Evolutionary conservation across 305 asterid species (phyloP).

Genomic region (Ilex paraguariensis): DNA sequence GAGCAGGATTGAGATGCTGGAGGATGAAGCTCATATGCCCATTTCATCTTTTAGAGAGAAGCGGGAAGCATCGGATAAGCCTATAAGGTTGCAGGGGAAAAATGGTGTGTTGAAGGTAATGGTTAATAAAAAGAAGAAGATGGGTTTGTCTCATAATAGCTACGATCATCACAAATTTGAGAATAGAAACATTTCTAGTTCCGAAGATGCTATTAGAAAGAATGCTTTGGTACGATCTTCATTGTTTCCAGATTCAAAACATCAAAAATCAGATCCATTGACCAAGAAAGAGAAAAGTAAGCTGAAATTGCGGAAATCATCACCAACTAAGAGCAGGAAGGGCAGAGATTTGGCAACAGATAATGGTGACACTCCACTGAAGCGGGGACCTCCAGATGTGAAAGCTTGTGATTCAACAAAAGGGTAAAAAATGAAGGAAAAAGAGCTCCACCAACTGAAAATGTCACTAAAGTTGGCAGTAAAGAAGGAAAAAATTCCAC

Average conservation of each 20-base stretch:
- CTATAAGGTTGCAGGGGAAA: conserved; percentile 91
- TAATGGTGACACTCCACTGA: conserved; percentile 53
- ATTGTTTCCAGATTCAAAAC: conserved; percentile 25
- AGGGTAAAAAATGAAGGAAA: conserved; percentile 51
- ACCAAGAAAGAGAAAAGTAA: conserved; percentile 38
- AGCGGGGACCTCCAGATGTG: conserved; percentile 54
- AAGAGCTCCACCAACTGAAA: conserved; percentile 23
- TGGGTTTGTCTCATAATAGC: conserved; percentile 33
- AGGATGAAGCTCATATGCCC: conserved; percentile 51
- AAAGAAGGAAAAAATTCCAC: conserved; percentile 56
- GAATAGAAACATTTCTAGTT: conserved; percentile 36
- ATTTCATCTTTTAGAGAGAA: conserved; percentile 49
- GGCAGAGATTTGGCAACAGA: conserved; percentile 37
- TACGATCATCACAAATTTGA: conserved; percentile 39
- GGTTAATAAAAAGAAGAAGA: conserved; percentile 80
- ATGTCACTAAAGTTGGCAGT: conserved; percentile 29
- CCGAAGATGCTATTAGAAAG: conserved; percentile 36
- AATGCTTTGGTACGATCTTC: conserved; percentile 30
- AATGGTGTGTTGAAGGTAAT: conserved; percentile 92
- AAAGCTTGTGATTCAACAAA: conserved; percentile 48
- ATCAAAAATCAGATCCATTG: conserved; percentile 27
- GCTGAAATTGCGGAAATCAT: conserved; percentile 36
- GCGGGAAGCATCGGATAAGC: conserved; percentile 41
- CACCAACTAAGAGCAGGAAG: conserved; percentile 31
- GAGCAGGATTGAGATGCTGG: conserved; percentile 31